Evolutionary conservation across 345 rosid genomes (phyloP), one percentile per base, ranked within the genome.

Genomic region (Hibiscus mutabilis): DNA sequence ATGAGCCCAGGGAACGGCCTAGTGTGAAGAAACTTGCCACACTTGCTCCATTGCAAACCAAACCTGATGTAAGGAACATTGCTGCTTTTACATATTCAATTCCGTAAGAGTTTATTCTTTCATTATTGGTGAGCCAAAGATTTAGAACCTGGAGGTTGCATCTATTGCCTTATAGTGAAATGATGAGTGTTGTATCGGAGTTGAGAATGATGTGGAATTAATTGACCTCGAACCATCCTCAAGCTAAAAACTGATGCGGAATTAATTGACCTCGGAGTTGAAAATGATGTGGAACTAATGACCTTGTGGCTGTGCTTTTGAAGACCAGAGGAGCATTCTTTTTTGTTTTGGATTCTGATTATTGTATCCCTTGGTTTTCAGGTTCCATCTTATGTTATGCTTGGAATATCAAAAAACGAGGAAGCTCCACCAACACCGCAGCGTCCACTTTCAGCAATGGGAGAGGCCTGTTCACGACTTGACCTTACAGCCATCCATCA

Each of bases 401-500:
- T 92, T 75, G 92, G 88, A 72, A 85, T 84, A 72, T 75, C 86
- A 59, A 96, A 88, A 79, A 87, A 83, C 0, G 94, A 85, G 69
- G 94, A 89, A 75, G 86, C 90, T n/a, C 92, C 90, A 19, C 74
- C 89, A 70, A 85, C 97, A 7, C 94, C 86, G 24, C 94, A 78
- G 52, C 88, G 84, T 29, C 98, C 88, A 61, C 95, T 86, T 74
- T 89, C 98, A 24, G 83, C 90, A 37, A 83, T 92, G 89, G 99
- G 97, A 0, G 99, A 89, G 76, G 98, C 99, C 65, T 96, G 98
- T 80, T 91, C 91, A 52, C 84, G 97, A 77, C 85, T 86, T 85
- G 98, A 96, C 84, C 97, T 96, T 73, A 96, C 97, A 21, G 96
- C 97, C 42, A 92, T 96, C 80, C 97, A 96, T 82, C 97, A 87